A percentile compares a stretch with the other conserved stretches of the same genome.
phyloP scores from a whole-genome alignment of 108 stramenopile species.

The Stephanodiscus minutulus region DNA sequence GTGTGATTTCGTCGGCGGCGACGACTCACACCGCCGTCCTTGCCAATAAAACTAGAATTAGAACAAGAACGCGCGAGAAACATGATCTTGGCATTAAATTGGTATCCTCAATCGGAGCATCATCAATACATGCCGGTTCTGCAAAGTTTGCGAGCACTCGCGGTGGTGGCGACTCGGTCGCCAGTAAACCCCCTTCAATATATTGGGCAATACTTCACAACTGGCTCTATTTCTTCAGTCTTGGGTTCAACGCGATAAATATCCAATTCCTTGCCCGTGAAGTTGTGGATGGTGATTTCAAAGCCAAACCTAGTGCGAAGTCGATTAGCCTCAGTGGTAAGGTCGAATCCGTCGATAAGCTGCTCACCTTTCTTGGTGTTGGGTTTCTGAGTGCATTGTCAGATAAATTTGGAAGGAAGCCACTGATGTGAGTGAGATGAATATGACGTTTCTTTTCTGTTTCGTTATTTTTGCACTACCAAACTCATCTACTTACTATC shows the following conservation, averaged over 20 bases:
- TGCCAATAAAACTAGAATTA: not conserved
- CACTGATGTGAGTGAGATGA: slow-evolving; percentile 16
- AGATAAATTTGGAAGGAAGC: slow-evolving; percentile 27
- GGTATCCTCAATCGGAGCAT: not conserved
- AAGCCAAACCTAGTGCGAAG: slow-evolving; percentile 7
- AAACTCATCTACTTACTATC: not conserved
- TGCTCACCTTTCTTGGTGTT: slow-evolving; percentile 23
- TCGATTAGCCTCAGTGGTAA: slow-evolving; percentile 15
- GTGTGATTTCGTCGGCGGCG: not conserved
- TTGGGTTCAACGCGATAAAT: slow-evolving; percentile 31
- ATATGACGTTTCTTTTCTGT: not conserved
- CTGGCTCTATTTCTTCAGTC: slow-evolving; percentile 32
- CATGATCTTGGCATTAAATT: not conserved
- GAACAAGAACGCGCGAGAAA: not conserved
- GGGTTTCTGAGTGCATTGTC: slow-evolving; percentile 18
- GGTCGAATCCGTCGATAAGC: slow-evolving; percentile 32
- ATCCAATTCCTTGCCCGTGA: slow-evolving; percentile 26
- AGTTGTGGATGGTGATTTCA: slow-evolving; percentile 33
- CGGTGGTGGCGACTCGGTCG: not conserved
- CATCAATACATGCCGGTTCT: not conserved
- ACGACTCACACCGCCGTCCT: not conserved
- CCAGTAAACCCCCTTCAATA: slow-evolving; percentile 16
- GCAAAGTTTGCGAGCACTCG: not conserved
- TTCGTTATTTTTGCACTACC: not conserved
- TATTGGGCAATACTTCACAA: slow-evolving; percentile 30